Conservation (phyloP, 2,329 filamentous ascomycete genomes). For the Mycosphaerella sp. region DNA sequence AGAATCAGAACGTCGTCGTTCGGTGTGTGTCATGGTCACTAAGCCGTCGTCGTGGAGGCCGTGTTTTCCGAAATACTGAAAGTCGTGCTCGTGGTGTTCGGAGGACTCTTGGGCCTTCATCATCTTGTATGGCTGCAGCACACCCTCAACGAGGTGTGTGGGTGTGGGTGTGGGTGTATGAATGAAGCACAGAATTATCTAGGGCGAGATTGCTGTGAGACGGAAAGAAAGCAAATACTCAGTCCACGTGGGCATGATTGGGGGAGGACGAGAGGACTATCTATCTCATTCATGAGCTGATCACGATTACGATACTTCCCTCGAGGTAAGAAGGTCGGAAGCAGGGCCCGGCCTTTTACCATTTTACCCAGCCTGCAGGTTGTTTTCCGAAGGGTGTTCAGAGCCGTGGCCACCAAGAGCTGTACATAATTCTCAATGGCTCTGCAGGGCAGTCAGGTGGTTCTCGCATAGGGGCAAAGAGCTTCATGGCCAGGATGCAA, state of each 20-base stretch:
- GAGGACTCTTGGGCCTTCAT: not conserved
- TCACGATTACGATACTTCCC: not conserved
- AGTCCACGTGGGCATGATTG: not conserved
- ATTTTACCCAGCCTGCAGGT: conserved; percentile 4
- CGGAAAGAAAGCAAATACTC: not conserved
- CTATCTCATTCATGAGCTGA: not conserved
- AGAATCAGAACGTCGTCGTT: conserved; percentile 16
- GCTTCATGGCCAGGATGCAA: conserved; percentile 8
- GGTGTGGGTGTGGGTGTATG: too few relatives aligned
- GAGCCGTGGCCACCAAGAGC: conserved; percentile 7
- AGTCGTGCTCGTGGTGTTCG: conserved; percentile 1
- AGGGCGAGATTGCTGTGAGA: not conserved
- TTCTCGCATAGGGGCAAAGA: conserved; percentile 6
- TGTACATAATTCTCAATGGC: conserved; percentile 7
- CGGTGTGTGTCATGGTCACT: conserved; percentile 20
- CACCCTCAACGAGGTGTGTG: not conserved
- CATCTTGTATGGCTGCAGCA: conserved; percentile 2
- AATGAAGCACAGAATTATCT: not conserved
- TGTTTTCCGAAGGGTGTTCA: conserved; percentile 1
- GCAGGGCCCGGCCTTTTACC: conserved; percentile 2
- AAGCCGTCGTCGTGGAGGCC: conserved; percentile 8
- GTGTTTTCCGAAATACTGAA: conserved; percentile 2
- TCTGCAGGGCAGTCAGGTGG: conserved; percentile 10
- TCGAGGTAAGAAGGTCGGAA: not conserved
- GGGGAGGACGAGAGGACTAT: conserved; percentile 2